Evolutionary conservation across 306 rosid genomes (phyloP).

Genomic region (Casuarina equisetifolia): DNA sequence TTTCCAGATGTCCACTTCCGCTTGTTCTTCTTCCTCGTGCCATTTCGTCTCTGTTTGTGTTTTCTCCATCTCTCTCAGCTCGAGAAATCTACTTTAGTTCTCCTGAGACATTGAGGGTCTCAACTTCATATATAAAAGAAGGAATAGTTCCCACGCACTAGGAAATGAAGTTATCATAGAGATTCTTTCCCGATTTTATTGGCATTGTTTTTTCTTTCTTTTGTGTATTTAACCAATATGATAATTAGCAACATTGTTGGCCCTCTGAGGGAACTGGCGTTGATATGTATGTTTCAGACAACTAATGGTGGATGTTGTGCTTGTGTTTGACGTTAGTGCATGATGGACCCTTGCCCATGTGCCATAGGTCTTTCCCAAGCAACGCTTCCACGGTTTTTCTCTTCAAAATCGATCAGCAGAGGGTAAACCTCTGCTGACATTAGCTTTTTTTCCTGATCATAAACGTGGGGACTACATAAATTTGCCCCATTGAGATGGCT

Average conservation of each 20-base stretch:
- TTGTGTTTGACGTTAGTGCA: no score
- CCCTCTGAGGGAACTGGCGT: background rate
- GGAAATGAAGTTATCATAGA: background rate
- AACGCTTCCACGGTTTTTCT: no score
- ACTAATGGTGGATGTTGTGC: no score
- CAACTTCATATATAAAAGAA: background rate
- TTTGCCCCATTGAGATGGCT: no score
- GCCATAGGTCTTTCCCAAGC: no score
- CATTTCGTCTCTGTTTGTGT: slow-evolving; percentile 5
- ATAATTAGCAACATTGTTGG: background rate
- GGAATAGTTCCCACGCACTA: background rate
- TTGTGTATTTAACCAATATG: background rate
- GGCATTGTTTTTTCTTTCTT: background rate
- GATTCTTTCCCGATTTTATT: background rate
- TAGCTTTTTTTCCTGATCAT: no score
- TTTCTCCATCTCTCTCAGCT: slow-evolving; percentile 20
- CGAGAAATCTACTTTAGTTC: background rate
- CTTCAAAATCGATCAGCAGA: no score
- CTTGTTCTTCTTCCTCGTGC: slow-evolving; percentile 39
- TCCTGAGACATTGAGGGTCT: background rate
- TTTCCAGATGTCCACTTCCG: slow-evolving; percentile 39
- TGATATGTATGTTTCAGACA: background rate
- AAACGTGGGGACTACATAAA: no score
- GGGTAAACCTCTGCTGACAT: no score
- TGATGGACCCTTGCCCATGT: no score